These are phyloP conservation scores for Nakazawaea pomicola DNA, from an alignment of 805 yeast species.

Conservation along the genomic window DNA sequence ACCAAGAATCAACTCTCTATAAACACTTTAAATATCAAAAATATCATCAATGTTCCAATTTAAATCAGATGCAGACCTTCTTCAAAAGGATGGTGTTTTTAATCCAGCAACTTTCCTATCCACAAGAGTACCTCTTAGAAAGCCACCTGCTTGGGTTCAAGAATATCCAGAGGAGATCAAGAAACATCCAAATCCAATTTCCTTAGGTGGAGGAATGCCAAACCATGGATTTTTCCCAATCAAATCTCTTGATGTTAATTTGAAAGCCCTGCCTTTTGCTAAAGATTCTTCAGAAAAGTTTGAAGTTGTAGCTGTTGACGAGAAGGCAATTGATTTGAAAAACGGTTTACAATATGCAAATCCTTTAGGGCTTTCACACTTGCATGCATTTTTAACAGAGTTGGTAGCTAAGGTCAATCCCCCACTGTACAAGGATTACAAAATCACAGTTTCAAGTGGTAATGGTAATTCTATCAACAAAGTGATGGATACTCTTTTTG, in stretches of 20 bases:
- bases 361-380: conserved; percentile 8
- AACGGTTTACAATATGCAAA: conserved; percentile 11
- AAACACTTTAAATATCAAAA: too few relatives aligned
- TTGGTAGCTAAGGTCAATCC: conserved; percentile 35
- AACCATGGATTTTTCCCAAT: conserved; percentile 58
- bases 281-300: background rate
- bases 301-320: background rate
- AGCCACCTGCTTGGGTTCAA: conserved; percentile 7
- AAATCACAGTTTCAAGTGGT: conserved; percentile 40
- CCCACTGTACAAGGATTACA: conserved; percentile 47
- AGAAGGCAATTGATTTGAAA: conserved; percentile 9
- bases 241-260: conserved; percentile 22
- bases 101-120: conserved; percentile 2
- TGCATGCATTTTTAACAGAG: conserved; percentile 32
- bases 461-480: conserved; percentile 54
- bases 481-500: conserved; percentile 43
- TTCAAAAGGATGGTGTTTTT: conserved; percentile 6
- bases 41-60: background rate
- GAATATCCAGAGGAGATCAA: conserved; percentile 23
- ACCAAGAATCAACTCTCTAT: too few relatives aligned
- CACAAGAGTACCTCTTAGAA: background rate
- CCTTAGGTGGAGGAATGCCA: conserved; percentile 57
- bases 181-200: conserved; percentile 46
- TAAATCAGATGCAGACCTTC: conserved; percentile 10
- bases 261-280: conserved; percentile 45